A percentile compares a stretch with the other conserved stretches of the same genome.
These are phyloP conservation scores for Leccinum longicurvipes DNA, from an alignment of 768 basidiomycete species.

Conservation along the genomic window DNA sequence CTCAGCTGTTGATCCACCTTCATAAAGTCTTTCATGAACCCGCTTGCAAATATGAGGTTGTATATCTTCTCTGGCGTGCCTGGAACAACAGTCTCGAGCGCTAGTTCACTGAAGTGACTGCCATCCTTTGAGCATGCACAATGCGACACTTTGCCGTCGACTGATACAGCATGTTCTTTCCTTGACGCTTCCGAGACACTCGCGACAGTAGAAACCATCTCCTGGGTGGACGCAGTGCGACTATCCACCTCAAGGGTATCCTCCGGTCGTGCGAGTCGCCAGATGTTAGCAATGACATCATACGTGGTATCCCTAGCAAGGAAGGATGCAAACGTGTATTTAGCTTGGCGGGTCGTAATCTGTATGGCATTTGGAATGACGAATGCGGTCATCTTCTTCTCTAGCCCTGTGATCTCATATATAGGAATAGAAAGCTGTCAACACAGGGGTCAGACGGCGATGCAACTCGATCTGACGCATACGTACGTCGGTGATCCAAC, in stretches of 20 bases:
- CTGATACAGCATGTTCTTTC: conserved; percentile 6
- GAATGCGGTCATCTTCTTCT: conserved; percentile 97
- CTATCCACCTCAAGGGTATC: conserved; percentile 32
- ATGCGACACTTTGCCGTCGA: conserved; percentile 53
- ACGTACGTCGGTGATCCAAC: conserved; percentile 96
- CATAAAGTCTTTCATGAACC: conserved; percentile 94
- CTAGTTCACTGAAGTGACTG: conserved; percentile 66
- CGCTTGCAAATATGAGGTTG: conserved; percentile 94
- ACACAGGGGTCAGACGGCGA: conserved; percentile 7
- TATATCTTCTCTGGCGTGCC: conserved; percentile 94
- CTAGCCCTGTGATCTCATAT: conserved; percentile 78
- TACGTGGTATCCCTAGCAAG: conserved; percentile 93
- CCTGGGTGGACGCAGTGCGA: conserved; percentile 13
- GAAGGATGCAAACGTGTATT: conserved; percentile 96
- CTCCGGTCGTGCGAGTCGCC: conserved; percentile 85
- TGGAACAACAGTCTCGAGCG: conserved; percentile 77
- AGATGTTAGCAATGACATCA: conserved; percentile 95
- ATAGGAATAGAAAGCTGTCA: conserved; percentile 84
- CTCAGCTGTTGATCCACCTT: conserved; percentile 79
- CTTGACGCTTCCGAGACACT: conserved; percentile 17
- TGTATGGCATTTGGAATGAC: conserved; percentile 97
- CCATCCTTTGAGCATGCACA: conserved; percentile 74
- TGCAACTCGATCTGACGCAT: not conserved
- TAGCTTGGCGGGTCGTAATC: conserved; percentile 74
- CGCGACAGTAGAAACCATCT: conserved; percentile 16